phyloP scores from a whole-genome alignment of 192 early-diverging fungal species.

The Linnemannia hyalina region DNA sequence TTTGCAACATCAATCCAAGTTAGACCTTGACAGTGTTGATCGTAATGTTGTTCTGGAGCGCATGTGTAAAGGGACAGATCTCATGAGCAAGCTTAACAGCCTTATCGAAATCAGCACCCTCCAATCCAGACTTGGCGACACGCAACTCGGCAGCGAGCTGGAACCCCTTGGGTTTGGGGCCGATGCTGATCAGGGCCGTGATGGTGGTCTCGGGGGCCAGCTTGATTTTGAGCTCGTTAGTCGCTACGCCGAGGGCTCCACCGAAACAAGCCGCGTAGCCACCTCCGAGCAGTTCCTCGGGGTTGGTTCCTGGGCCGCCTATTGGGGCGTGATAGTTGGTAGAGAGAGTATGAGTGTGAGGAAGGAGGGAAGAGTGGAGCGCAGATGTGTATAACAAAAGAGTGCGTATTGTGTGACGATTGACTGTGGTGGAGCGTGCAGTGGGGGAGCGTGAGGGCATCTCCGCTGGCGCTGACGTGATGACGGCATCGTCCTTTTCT shows the following conservation, averaged over 20 bases:
- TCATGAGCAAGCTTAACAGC: conserved; percentile 62
- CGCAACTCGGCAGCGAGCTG: conserved; percentile 65
- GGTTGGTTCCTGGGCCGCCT: conserved; percentile 69
- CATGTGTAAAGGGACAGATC: conserved; percentile 71
- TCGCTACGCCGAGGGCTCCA: conserved; percentile 66
- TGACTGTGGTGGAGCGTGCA: not conserved
- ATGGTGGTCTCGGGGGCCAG: conserved; percentile 62
- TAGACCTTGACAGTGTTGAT: conserved; percentile 64
- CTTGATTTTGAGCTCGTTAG: conserved; percentile 59
- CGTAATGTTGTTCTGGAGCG: conserved; percentile 66
- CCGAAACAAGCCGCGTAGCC: conserved; percentile 73
- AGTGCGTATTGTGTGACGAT: not conserved
- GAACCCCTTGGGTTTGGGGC: conserved; percentile 65
- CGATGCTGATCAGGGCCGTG: conserved; percentile 62
- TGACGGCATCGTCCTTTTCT: not conserved
- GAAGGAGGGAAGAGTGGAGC: too few relatives aligned
- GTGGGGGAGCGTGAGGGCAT: not conserved
- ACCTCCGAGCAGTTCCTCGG: conserved; percentile 69
- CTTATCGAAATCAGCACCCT: conserved; percentile 59
- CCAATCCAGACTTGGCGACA: conserved; percentile 61
- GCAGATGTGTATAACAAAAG: not conserved
- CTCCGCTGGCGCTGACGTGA: not conserved
- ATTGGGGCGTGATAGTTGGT: not conserved
- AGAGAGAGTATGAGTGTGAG: not conserved
- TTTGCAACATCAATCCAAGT: not conserved